These are phyloP conservation scores for Rhizopogon rudus DNA, from an alignment of 768 basidiomycete genomes.

Conservation along the genomic window DNA sequence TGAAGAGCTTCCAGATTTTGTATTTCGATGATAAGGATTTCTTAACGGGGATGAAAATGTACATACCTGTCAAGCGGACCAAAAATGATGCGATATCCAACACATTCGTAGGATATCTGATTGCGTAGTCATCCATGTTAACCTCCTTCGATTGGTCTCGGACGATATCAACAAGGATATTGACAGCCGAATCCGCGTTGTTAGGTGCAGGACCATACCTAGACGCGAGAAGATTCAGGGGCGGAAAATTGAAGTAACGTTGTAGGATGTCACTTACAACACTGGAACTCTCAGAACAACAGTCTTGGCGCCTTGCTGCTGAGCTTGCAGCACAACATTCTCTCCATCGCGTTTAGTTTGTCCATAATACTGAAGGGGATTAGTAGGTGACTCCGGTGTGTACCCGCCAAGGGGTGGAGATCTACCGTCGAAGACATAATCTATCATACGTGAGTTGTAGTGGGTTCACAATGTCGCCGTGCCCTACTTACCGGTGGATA, in stretches of 20 bases:
- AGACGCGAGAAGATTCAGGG: conserved; percentile 4
- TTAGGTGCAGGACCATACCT: conserved; percentile 86
- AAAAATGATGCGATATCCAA: conserved; percentile 84
- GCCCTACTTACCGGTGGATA: conserved; percentile 70
- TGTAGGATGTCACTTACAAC: conserved; percentile 45
- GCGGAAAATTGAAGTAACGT: not conserved
- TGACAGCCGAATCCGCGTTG: conserved; percentile 87
- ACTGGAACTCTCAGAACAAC: conserved; percentile 88
- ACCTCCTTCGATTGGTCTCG: conserved; percentile 82
- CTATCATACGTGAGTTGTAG: conserved; percentile 30
- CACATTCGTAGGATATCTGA: conserved; percentile 89
- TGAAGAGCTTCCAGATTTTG: conserved; percentile 24
- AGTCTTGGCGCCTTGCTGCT: conserved; percentile 41
- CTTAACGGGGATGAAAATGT: not conserved
- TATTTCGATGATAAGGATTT: not conserved
- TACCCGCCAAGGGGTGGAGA: conserved; percentile 66
- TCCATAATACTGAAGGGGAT: conserved; percentile 89
- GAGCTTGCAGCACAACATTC: conserved; percentile 57
- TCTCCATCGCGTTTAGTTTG: conserved; percentile 86
- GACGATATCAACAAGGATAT: conserved; percentile 83
- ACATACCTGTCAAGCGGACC: conserved; percentile 65
- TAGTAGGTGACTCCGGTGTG: conserved; percentile 61
- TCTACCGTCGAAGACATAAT: conserved; percentile 96
- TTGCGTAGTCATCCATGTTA: conserved; percentile 95
- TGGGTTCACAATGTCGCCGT: conserved; percentile 5